A percentile compares a stretch with the other conserved stretches of the same genome.
These are phyloP conservation scores for Lentinula guzmanii DNA, from an alignment of 768 basidiomycete genomes.

Conservation along the genomic window DNA sequence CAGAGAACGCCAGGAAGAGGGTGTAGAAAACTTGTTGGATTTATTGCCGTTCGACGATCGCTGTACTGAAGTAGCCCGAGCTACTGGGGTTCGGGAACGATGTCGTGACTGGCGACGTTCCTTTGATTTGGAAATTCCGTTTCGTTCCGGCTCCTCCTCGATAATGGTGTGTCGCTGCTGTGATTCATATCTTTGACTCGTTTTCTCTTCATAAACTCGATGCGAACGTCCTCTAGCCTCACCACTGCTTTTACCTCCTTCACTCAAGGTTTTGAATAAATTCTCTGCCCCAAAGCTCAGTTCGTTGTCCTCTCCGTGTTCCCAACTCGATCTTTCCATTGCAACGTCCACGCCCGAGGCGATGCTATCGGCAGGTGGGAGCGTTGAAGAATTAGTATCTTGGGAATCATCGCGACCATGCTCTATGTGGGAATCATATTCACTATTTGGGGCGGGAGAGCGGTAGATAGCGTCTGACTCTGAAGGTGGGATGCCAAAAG, in stretches of 20 bases:
- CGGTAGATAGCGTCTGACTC: conserved; percentile 16
- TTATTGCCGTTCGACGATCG: neutral
- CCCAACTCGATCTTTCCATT: conserved; percentile 3
- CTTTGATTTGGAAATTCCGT: neutral
- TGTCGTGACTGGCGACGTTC: neutral
- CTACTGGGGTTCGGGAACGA: neutral
- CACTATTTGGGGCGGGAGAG: neutral
- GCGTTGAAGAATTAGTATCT: neutral
- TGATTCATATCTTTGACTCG: neutral
- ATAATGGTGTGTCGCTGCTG: neutral
- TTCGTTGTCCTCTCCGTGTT: conserved; percentile 3
- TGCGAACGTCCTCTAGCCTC: neutral
- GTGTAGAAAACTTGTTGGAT: neutral
- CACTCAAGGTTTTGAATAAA: conserved; percentile 35
- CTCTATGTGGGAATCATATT: neutral
- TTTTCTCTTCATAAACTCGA: conserved; percentile 7
- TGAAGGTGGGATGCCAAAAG: conserved; percentile 47
- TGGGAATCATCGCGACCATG: no score
- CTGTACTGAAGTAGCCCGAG: neutral
- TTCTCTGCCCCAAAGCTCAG: conserved; percentile 41
- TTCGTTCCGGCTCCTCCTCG: neutral
- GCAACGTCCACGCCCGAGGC: conserved; percentile 12
- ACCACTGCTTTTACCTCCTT: conserved; percentile 14
- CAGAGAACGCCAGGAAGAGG: conserved; percentile 24
- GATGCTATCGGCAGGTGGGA: conserved; percentile 19